These are phyloP conservation scores for Speleostelium caveatum DNA, from an alignment of 78 protist species.

Conservation along the genomic window DNA sequence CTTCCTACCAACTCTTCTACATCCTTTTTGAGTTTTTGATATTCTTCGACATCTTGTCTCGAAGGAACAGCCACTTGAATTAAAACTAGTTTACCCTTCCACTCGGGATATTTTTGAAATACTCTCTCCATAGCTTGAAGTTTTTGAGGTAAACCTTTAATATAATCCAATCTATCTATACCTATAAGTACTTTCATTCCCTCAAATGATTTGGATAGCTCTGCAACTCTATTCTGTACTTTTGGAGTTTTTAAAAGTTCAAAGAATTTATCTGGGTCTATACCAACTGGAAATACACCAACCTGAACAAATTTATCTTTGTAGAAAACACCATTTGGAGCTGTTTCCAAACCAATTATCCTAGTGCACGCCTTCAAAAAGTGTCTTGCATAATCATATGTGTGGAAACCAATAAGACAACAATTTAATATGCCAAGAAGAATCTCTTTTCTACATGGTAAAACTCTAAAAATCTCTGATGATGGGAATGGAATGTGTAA, in stretches of 20 bases:
- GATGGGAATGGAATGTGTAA: slow-evolving; percentile 95
- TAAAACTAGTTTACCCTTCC: slow-evolving; percentile 78
- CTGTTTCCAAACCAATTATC: slow-evolving; percentile 85
- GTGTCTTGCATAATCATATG: slow-evolving; percentile 91
- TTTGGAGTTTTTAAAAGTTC: slow-evolving; percentile 7
- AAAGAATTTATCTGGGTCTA: slow-evolving; percentile 82
- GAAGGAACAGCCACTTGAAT: slow-evolving; percentile 93
- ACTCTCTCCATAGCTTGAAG: slow-evolving; percentile 86
- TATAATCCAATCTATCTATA: slow-evolving; percentile 92
- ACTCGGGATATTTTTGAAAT: slow-evolving; percentile 80
- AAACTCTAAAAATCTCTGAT: slow-evolving; percentile 90
- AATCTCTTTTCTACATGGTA: slow-evolving; percentile 89
- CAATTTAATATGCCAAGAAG: slow-evolving; percentile 84
- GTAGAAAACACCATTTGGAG: slow-evolving; percentile 49
- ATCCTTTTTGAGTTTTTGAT: slow-evolving; percentile 81
- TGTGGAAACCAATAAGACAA: slow-evolving; percentile 91
- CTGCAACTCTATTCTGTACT: slow-evolving; percentile 43
- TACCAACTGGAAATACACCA: slow-evolving; percentile 91
- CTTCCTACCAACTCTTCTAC: slow-evolving; percentile 86
- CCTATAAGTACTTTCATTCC: slow-evolving; percentile 86
- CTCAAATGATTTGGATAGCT: slow-evolving; percentile 34
- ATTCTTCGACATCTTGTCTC: slow-evolving; percentile 90
- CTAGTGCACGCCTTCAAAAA: slow-evolving; percentile 86
- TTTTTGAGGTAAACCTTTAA: slow-evolving; percentile 93
- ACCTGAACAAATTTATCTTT: slow-evolving; percentile 65